Base-by-base conservation (phyloP, 108 stramenopile genomes). In the Nitzschia sp. region DNA sequence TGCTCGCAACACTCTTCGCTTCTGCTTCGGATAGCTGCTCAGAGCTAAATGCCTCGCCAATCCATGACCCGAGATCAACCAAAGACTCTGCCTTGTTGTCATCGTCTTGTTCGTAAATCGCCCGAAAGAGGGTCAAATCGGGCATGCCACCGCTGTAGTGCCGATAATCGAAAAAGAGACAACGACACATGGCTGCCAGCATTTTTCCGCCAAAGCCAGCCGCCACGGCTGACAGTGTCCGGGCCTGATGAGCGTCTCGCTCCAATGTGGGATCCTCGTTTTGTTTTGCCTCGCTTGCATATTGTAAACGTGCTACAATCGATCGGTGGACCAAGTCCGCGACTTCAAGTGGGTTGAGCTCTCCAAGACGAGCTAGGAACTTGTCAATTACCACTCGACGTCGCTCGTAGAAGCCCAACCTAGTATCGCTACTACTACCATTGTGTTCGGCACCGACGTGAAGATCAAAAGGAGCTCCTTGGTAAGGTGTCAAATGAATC, bases 61-160 rank as follows among this genome's bases (percentile, higher is more conserved):
- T 65, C 89, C 89, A 94, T 19, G 86, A 77, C 8, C 85, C 78
- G n/a, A 94, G 76, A 52, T 89, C 76, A 32, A 94, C 86, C 26
- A 89, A 58, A 16, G 41, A 4, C 15, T 58, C 38, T 16, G 45
- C 56, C 13, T 30, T 53, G n/a, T 31, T 22, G 32, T 57, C 30
- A 28, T 30, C 46, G 30, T 64, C 50, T 22, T 31, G 53, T 32
- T 55, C 70, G 23, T 58, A 58, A 1, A 50, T 25, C 9, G 79
- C 79, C 33, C 80, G 52, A 3, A 78, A 56, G 31, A 94, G 57
- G 2, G 85, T 59, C 48, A 87, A 61, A 57, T 94, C 92, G 29
- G 92, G 92, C 17, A 94, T 61, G 2, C 92, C 92, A 26, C 89
- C 92, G 67, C 82, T 83, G 67, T 88, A 94, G 54, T 91, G 88